Evolutionary conservation across 2,329 filamentous ascomycete genomes (phyloP), one percentile per base, ranked within the genome.

Genomic region (Phialophora macrospora): DNA sequence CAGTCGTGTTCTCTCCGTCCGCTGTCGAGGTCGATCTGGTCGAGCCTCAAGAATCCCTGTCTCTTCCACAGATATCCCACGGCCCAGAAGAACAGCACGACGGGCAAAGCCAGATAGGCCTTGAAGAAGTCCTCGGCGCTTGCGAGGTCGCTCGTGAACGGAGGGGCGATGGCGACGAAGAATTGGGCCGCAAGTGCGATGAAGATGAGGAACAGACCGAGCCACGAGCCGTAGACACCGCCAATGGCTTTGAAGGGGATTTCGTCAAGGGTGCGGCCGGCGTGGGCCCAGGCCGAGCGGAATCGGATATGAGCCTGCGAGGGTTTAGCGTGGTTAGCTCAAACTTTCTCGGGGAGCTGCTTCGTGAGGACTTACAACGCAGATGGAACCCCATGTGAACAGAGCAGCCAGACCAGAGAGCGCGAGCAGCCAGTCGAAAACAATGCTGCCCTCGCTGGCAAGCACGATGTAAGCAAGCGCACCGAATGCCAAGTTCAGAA

Each of bases 181-280:
- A 96, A 94, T 76, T 97, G 93, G 1, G 91, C 91, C 54, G 90
- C 75, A 28, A 97, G 83, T 32, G 97, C 88, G 48, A 94, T 79
- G 22, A 84, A 64, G 78, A 97, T 96, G 76, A 96, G 87, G 34
- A 81, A 70, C 63, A 97, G 83, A 26, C 93, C 93, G 34, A 95
- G 68, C 83, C 89, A 97, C 2, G 92, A 96, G 8, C 93, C 94
- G 8, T 84, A 71, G 6, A 95, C 80, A 66, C 94, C 94, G 4
- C 90, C 86, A 75, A 96, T 91, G 0, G 90, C 91, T 44, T 80
- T 82, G 81, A 94, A 97, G 4, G 93, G 90, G 4, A 98, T 84
- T 72, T 96, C 91, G 62, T 87, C 82, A 38, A 93, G 80, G 20
- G 81, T 83, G 75, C 89, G 89, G 51, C 90, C 90, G 68, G 88